Base-by-base conservation (phyloP, 2,329 filamentous ascomycete genomes). In the Colletotrichum coccodes region DNA sequence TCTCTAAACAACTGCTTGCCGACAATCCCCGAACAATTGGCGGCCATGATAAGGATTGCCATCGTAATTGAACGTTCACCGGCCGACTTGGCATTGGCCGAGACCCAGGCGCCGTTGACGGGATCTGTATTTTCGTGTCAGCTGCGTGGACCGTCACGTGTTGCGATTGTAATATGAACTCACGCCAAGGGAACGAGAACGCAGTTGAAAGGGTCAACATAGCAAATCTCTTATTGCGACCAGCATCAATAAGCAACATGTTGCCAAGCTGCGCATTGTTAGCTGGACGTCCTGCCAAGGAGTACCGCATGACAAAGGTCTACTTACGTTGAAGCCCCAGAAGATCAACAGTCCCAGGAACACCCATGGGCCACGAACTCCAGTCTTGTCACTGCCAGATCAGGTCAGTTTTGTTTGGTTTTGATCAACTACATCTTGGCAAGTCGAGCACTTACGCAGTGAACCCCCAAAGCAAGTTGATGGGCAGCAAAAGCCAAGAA, bases 11-110 rank as follows among this genome's bases (percentile, higher is more conserved):
- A 56, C 57, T 78, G 75, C 16, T 74, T 74, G 18, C 76, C 77
- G 18, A 77, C 72, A 16, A 78, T 74, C 3, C 75, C 76, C 7
- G 76, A 74, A 21, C 73, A 73, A 56, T 79, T 79, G 32, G 75
- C 76, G 1, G 75, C 73, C 76, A 79, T 77, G 61, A 79, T 77
- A 34, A 77, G 71, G 18, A 78, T 73, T 42, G 76, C 76, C 75
- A 79, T 76, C 11, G 74, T 77, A 42, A 78, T 74, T 3, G 75
- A 78, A 5, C 76, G 68, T 23, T 78, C 76, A 18, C 75, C 76
- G 3, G 76, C 73, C 4, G 71, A 73, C 12, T 71, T 72, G 28
- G 73, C 67, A 42, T 78, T 78, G 8, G 77, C 71, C 2, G 76
- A 71, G 50, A 78, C 69, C 77, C 76, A 78, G 1, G 76, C 76